Evolutionary conservation across 1,139 yeast species (phyloP).

Genomic region (Zygosaccharomyces sapae): DNA sequence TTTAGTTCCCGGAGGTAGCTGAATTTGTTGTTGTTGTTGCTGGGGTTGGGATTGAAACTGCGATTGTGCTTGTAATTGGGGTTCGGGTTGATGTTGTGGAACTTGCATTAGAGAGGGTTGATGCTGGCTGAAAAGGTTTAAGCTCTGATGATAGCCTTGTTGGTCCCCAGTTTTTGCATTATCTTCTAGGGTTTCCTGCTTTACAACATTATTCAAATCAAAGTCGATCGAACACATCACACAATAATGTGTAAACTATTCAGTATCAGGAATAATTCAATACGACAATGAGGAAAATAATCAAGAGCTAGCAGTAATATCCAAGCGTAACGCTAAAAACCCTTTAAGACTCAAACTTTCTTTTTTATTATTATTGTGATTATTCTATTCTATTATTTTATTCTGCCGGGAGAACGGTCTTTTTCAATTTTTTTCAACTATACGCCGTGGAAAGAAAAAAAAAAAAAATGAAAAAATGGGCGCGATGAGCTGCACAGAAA

Average conservation of each 20-base stretch:
- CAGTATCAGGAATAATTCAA: neutral
- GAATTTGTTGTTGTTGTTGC: conserved; percentile 1
- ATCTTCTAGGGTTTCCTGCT: neutral
- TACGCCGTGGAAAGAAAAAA: neutral
- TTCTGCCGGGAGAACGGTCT: neutral
- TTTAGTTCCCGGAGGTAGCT: conserved; percentile 14
- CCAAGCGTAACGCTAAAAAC: neutral
- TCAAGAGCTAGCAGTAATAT: neutral
- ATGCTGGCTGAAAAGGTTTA: neutral
- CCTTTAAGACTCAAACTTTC: neutral
- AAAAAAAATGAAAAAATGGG: neutral
- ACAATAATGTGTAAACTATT: conserved; percentile 1
- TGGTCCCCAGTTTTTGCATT: neutral
- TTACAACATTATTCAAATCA: conserved; percentile 1
- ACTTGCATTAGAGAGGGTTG: neutral
- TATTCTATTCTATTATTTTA: neutral
- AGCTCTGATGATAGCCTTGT: neutral
- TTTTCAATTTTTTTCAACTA: neutral
- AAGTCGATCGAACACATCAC: conserved; percentile 5
- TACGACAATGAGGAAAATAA: neutral
- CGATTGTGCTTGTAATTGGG: neutral
- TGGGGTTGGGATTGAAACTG: neutral
- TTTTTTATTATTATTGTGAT: neutral
- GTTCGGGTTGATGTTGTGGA: neutral
- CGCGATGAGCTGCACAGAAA: neutral